A percentile compares a stretch with the other conserved stretches of the same genome.
Evolutionary conservation across 176 grass and related monocot species (phyloP).

Genomic region (Tillandsia leiboldiana): DNA sequence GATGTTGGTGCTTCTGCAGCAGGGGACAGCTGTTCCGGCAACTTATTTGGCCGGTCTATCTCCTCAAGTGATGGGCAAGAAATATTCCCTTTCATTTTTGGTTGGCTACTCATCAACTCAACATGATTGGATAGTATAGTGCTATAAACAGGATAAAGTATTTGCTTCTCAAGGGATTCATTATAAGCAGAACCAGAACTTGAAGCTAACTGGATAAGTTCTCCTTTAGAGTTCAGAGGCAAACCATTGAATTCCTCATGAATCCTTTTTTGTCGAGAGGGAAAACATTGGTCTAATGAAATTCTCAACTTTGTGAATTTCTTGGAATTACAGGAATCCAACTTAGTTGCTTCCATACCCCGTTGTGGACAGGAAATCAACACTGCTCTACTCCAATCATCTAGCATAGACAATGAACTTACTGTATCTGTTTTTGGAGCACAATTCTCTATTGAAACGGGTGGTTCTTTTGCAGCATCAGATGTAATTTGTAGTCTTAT

Average conservation of each 20-base stretch:
- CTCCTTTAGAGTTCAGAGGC: constrained; percentile 14
- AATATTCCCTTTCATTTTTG: constrained; percentile 14
- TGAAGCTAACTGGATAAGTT: constrained; percentile 4
- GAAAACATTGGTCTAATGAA: constrained; percentile 6
- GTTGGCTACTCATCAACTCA: constrained; percentile 4
- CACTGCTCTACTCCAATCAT: not conserved
- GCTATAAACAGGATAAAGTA: not conserved
- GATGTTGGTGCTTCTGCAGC: not conserved
- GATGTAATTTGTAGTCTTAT: not conserved
- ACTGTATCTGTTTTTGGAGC: not conserved
- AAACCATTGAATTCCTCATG: constrained; percentile 2
- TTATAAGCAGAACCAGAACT: not conserved
- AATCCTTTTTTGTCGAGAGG: not conserved
- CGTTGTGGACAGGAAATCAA: not conserved
- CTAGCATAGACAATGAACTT: not conserved
- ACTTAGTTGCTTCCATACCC: not conserved
- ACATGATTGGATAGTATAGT: not conserved
- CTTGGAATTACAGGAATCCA: constrained; percentile 11
- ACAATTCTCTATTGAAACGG: not conserved
- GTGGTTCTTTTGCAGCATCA: not conserved
- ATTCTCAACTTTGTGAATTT: not conserved
- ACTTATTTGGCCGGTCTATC: constrained; percentile 20
- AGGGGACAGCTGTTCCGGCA: constrained; percentile 13
- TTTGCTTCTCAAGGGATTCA: constrained; percentile 7
- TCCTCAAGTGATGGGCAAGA: constrained; percentile 6